A percentile compares a stretch with the other conserved stretches of the same genome.
Evolutionary conservation across 371 early-diverging fungal genomes (phyloP).

Genomic region (Chytridiales sp.): DNA sequence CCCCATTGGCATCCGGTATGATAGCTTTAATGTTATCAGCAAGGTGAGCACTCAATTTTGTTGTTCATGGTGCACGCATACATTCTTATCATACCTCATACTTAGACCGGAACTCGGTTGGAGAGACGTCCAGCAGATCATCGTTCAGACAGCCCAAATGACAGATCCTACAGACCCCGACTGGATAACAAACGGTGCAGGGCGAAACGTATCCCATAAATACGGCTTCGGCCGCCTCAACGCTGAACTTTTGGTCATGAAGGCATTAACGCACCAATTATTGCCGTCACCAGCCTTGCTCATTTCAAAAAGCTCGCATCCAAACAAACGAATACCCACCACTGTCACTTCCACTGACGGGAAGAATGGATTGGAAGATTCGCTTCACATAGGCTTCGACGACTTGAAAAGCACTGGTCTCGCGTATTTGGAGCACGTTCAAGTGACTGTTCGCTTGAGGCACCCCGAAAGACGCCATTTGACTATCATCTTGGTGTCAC

Average conservation of each 20-base stretch:
- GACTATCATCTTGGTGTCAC: conserved; percentile 71
- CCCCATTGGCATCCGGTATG: conserved; percentile 87
- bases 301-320: conserved; percentile 3
- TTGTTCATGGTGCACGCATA: not conserved
- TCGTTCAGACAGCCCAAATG: conserved; percentile 74
- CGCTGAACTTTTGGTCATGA: conserved; percentile 74
- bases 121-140: conserved; percentile 86
- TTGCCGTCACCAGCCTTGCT: conserved; percentile 22
- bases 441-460: conserved; percentile 73
- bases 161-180: conserved; percentile 49
- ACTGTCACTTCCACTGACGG: not conserved
- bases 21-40: conserved; percentile 79
- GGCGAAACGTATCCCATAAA: conserved; percentile 73
- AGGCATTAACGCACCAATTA: conserved; percentile 58
- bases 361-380: conserved; percentile 36
- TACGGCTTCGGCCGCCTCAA: conserved; percentile 91
- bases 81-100: not conserved
- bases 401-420: conserved; percentile 11
- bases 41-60: conserved; percentile 21
- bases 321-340: not conserved
- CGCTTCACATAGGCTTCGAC: conserved; percentile 40
- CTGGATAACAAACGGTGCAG: conserved; percentile 34
- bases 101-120: conserved; percentile 80
- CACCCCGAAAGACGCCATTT: conserved; percentile 79
- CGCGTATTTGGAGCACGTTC: conserved; percentile 73